A percentile compares a stretch with the other conserved stretches of the same genome.
Conservation (phyloP, 768 basidiomycete genomes). For the Suillus fuscotomentosus region DNA sequence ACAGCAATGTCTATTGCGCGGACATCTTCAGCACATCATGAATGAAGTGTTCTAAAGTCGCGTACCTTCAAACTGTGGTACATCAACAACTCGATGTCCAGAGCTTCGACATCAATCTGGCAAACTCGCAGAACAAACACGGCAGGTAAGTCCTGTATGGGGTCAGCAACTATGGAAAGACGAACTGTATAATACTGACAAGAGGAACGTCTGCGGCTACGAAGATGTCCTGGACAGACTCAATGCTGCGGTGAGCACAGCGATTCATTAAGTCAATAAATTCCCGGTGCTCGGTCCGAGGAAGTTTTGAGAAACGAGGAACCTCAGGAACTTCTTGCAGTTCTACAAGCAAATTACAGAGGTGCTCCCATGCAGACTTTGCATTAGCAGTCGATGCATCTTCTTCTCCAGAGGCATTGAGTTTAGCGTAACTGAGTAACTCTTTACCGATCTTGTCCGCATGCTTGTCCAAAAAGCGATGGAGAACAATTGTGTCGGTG, state of each 20-base stretch:
- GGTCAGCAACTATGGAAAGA: background rate
- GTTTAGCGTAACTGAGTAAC: constrained; percentile 66
- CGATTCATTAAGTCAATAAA: constrained; percentile 68
- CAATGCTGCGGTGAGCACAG: constrained; percentile 56
- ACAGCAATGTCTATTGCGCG: constrained; percentile 47
- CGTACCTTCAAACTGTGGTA: constrained; percentile 74
- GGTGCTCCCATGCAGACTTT: constrained; percentile 80
- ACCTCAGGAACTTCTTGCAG: constrained; percentile 68
- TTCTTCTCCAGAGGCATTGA: constrained; percentile 47
- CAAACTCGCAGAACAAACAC: constrained; percentile 66
- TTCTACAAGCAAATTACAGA: constrained; percentile 79
- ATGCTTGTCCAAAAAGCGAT: constrained; percentile 82
- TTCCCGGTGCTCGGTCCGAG: constrained; percentile 55
- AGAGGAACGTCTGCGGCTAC: constrained; percentile 47
- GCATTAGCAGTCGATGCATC: constrained; percentile 56
- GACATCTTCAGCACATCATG: background rate
- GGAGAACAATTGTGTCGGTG: constrained; percentile 78
- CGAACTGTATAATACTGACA: constrained; percentile 32
- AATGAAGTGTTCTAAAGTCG: background rate
- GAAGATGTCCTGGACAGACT: constrained; percentile 67
- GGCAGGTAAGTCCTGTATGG: constrained; percentile 38
- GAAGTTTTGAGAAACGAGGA: constrained; percentile 52
- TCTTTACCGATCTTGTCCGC: constrained; percentile 89
- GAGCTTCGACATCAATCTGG: constrained; percentile 72
- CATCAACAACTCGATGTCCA: constrained; percentile 77